phyloP scores from a whole-genome alignment of 257 asterid species.

The Craterostigma plantagineum region DNA sequence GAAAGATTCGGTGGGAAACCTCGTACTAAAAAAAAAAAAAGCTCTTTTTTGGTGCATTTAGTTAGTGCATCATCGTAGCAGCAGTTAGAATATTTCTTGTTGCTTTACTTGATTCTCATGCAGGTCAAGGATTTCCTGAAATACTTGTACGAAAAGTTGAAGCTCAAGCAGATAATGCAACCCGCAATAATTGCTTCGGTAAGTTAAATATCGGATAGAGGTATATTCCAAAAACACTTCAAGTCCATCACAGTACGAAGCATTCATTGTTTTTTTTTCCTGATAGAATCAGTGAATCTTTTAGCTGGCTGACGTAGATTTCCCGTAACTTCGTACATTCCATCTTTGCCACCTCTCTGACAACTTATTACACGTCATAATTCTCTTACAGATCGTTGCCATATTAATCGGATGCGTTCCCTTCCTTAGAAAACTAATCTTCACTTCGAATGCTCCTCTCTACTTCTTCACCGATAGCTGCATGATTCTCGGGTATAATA shows the following conservation, averaged over 20 bases:
- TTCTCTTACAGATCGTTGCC: conserved; percentile 56
- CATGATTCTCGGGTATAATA: conserved; percentile 81
- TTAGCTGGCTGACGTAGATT: too few relatives aligned
- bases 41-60: too few relatives aligned
- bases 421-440: conserved; percentile 49
- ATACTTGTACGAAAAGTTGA: conserved; percentile 66
- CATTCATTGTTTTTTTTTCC: too few relatives aligned
- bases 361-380: background rate
- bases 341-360: background rate
- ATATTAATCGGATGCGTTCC: conserved; percentile 82
- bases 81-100: conserved; percentile 5
- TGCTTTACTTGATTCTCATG: conserved; percentile 11
- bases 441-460: conserved; percentile 82
- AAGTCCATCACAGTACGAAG: too few relatives aligned
- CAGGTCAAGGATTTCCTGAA: conserved; percentile 55
- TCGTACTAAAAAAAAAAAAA: too few relatives aligned
- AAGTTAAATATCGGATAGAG: conserved; percentile 17
- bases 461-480: conserved; percentile 98
- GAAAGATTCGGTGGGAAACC: too few relatives aligned
- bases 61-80: background rate
- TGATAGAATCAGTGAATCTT: too few relatives aligned
- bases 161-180: conserved; percentile 85
- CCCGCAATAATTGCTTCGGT: conserved; percentile 98
- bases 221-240: too few relatives aligned
- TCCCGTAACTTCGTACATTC: too few relatives aligned